phyloP scores from a whole-genome alignment of 768 basidiomycete species.

The Amanita fuliginea region DNA sequence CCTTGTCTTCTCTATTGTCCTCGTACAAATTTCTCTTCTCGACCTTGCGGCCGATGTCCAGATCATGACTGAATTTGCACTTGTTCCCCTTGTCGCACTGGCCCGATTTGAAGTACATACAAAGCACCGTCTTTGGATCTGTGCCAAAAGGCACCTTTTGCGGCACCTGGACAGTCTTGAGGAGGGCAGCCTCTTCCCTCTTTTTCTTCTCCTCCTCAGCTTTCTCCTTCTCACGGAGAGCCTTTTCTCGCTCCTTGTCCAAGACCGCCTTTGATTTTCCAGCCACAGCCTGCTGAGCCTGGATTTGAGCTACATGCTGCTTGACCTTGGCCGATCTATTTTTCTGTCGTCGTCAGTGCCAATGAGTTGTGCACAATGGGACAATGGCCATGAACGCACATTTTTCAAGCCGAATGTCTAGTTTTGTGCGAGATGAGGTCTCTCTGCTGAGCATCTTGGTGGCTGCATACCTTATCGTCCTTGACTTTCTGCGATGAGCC shows the following conservation, averaged over 20 bases:
- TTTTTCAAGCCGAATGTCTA: constrained; percentile 89
- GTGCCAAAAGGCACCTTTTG: constrained; percentile 93
- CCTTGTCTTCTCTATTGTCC: constrained; percentile 76
- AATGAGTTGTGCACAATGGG: neutral
- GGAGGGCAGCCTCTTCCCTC: constrained; percentile 77
- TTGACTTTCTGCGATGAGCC: constrained; percentile 61
- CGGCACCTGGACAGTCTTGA: constrained; percentile 59
- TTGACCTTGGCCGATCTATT: constrained; percentile 92
- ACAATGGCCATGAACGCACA: constrained; percentile 29
- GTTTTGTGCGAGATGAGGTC: constrained; percentile 9
- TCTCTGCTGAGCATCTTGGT: constrained; percentile 16
- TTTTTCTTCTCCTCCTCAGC: constrained; percentile 71
- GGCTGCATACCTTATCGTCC: constrained; percentile 59
- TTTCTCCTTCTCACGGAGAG: constrained; percentile 62
- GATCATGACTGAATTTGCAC: constrained; percentile 96
- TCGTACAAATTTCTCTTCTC: constrained; percentile 95
- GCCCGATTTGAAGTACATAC: constrained; percentile 88
- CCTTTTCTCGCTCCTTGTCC: constrained; percentile 83
- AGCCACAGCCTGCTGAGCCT: constrained; percentile 59
- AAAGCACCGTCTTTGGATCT: constrained; percentile 91
- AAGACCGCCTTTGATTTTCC: constrained; percentile 76
- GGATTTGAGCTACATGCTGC: constrained; percentile 68
- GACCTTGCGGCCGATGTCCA: constrained; percentile 80
- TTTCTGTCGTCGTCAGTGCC: constrained; percentile 42
- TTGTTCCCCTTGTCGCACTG: constrained; percentile 88